Percentiles rank a stretch among this genome's conserved stretches.
Evolutionary conservation across 345 rosid species (phyloP).

Genomic region (Brassica nigra): DNA sequence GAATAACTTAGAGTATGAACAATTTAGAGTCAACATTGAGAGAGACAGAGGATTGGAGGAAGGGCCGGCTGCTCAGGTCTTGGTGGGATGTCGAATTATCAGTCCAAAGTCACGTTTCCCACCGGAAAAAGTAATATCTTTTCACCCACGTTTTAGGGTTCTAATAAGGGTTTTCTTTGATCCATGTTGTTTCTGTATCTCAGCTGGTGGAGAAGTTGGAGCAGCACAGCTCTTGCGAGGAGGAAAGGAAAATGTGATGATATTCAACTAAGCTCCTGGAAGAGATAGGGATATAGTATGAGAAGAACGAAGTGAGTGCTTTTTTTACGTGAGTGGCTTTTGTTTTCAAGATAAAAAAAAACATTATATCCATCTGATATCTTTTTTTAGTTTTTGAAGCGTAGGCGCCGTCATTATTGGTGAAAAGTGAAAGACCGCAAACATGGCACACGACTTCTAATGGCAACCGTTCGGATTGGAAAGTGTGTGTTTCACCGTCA

Average conservation of each 20-base stretch:
- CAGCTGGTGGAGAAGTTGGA: slow-evolving; percentile 33
- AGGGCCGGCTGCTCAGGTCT: slow-evolving; percentile 50
- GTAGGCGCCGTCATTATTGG: no score
- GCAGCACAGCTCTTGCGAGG: slow-evolving; percentile 24
- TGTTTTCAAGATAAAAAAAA: no score
- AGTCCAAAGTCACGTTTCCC: slow-evolving; percentile 57
- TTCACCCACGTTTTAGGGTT: neutral
- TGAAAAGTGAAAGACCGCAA: no score
- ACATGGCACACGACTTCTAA: no score
- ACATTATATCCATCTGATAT: no score
- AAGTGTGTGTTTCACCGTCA: no score
- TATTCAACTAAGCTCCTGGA: slow-evolving; percentile 7
- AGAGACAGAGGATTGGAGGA: slow-evolving; percentile 48
- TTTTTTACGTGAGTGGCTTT: no score
- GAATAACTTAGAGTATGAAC: slow-evolving; percentile 33
- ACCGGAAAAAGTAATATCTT: slow-evolving; percentile 33
- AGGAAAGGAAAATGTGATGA: slow-evolving; percentile 8
- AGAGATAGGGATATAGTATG: neutral
- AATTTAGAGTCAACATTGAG: slow-evolving; percentile 39
- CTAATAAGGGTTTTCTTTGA: neutral
- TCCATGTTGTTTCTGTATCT: neutral
- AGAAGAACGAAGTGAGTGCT: no score
- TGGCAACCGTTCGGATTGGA: no score
- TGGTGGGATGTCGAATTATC: slow-evolving; percentile 50
- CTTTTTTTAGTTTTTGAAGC: no score